Evolutionary conservation across 805 yeast genomes (phyloP), one percentile per base, ranked within the genome.

Genomic region (Starmerella cellae): DNA sequence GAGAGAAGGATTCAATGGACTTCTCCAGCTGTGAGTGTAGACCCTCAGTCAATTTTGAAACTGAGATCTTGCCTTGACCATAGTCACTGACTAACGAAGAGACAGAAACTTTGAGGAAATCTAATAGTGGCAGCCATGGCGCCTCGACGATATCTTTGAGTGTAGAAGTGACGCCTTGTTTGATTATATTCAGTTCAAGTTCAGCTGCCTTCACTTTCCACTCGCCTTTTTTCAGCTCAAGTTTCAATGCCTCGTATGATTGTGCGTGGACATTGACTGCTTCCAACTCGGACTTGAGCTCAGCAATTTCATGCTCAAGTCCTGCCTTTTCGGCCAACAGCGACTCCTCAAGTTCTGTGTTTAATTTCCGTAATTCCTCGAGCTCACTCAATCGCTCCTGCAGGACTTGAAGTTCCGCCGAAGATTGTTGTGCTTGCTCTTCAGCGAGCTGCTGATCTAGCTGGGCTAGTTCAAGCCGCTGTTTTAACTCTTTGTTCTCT

Each of bases 391-490:
- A 28, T 51, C 51, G 22, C 29, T 45, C 16, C 43, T 46, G 43
- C 20, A 53, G 26, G 9, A 38, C 44, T 13, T 43, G 48, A 30
- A 60, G 41, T 32, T 61, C 60, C 3, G 43, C 46, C 5, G 39
- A 41, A 36, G 60, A 44, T 9, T 38, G 41, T 35, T 57, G 61
- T 4, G 59, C 59, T 44, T 60, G 53, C 46, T 63, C 67, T 38
- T 61, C 65, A 2, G 64, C 63, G 43, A 63, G 52, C 44, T 63
- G 66, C 30, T 48, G 45, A 36, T 63, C 68, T 2, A 63, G 49
- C 8, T 54, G 48, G 3, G 59, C 56, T 22, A 60, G 44, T 42
- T 62, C 66, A 17, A 57, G 37, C 10, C 26, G 37, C 40, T 47
- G 46, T 14, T 9, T 20, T 6, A 43, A 46, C 19, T 27, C 29